Evolutionary conservation across 257 asterid genomes (phyloP).

Genomic region (Vinca minor): DNA sequence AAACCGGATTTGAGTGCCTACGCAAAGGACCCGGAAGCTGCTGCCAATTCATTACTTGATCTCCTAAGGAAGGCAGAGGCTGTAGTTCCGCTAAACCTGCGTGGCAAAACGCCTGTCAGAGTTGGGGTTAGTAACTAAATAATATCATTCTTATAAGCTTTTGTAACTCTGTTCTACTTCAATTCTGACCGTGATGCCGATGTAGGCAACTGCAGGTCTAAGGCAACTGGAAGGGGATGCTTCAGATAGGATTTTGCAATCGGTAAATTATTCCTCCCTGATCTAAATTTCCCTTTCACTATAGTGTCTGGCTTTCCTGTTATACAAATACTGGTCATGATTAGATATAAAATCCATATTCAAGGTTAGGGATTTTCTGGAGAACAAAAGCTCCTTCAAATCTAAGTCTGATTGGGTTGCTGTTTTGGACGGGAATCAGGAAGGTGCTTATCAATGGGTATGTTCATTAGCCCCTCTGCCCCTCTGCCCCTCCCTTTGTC

Average conservation of each 20-base stretch:
- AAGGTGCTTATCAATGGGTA: constrained; percentile 80
- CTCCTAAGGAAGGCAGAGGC: constrained; percentile 45
- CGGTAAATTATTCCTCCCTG: constrained; percentile 31
- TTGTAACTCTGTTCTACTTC: neutral
- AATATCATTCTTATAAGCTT: too few relatives aligned
- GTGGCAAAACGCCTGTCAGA: constrained; percentile 44
- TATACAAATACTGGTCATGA: neutral
- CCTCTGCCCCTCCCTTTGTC: neutral
- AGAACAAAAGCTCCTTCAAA: constrained; percentile 38
- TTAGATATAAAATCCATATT: neutral
- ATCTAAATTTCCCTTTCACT: neutral
- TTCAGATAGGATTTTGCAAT: constrained; percentile 56
- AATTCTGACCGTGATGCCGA: neutral
- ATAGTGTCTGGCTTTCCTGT: neutral
- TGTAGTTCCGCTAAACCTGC: constrained; percentile 38
- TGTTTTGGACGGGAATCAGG: constrained; percentile 54
- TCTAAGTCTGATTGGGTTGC: constrained; percentile 47
- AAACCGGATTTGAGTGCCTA: constrained; percentile 64
- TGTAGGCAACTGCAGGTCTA: constrained; percentile 82
- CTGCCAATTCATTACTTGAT: constrained; percentile 38
- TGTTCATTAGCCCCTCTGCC: too few relatives aligned
- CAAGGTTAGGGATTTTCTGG: constrained; percentile 49
- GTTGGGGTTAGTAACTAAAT: constrained; percentile 51
- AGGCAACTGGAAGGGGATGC: constrained; percentile 47
- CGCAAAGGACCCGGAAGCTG: constrained; percentile 45